A percentile compares a stretch with the other conserved stretches of the same genome.
These are phyloP conservation scores for Xylaria telfairii DNA, from an alignment of 495 filamentous ascomycete species.

Conservation along the genomic window DNA sequence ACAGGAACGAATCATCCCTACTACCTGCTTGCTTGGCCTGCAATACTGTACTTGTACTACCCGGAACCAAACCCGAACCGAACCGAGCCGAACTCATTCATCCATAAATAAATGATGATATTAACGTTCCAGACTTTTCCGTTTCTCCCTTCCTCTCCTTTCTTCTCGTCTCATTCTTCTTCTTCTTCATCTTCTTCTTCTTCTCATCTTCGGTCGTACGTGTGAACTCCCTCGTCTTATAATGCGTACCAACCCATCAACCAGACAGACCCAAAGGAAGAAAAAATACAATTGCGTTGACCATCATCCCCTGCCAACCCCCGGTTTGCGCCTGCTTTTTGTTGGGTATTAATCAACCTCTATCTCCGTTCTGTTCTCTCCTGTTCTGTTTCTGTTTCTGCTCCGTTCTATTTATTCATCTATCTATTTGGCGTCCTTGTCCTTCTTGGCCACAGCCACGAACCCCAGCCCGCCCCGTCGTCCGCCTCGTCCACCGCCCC, in stretches of 20 bases:
- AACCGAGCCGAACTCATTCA: background rate
- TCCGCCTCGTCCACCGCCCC: conserved; percentile 64
- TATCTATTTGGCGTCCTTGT: conserved; percentile 35
- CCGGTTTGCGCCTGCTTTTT: conserved; percentile 5
- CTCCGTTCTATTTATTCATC: background rate
- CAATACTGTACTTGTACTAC: too few species aligned
- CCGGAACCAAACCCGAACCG: too few species aligned
- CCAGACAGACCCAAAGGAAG: background rate
- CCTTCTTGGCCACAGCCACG: conserved; percentile 38
- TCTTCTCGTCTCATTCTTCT: background rate
- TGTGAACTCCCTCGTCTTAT: conserved; percentile 7
- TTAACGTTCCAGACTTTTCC: background rate
- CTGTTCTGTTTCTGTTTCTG: too few species aligned
- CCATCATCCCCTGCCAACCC: background rate
- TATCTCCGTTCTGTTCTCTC: background rate
- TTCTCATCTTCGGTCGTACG: background rate
- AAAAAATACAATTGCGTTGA: background rate
- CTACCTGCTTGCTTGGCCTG: background rate
- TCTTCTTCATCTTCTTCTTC: background rate
- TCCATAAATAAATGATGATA: background rate
- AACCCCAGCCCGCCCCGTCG: conserved; percentile 61
- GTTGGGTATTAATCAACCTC: background rate
- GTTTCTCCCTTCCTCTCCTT: background rate
- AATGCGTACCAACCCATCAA: background rate
- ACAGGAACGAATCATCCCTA: background rate